Percentiles rank a stretch among this genome's conserved stretches.
Evolutionary conservation across 208 protist species (phyloP).

Genomic region (Leishmania aethiopica): DNA sequence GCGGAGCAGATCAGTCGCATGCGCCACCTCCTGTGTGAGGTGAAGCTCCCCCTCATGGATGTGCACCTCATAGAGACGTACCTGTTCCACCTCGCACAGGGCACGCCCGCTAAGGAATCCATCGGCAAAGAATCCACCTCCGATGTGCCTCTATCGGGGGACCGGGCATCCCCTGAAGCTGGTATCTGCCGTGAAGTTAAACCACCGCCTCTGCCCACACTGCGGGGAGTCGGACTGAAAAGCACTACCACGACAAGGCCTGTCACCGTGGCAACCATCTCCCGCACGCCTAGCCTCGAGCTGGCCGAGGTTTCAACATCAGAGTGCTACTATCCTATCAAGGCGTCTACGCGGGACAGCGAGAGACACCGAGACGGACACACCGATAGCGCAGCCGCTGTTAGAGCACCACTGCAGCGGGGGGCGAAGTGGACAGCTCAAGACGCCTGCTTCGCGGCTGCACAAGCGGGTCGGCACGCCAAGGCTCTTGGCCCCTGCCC

Average conservation of each 20-base stretch:
- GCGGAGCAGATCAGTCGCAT: slow-evolving; percentile 6
- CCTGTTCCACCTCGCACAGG: neutral
- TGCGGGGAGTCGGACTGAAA: neutral
- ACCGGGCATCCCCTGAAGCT: neutral
- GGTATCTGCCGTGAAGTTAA: neutral
- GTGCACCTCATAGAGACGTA: slow-evolving; percentile 5
- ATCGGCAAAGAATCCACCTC: neutral
- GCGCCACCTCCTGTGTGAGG: slow-evolving; percentile 9
- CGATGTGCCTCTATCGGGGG: neutral
- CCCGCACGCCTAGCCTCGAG: neutral
- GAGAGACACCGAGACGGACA: neutral
- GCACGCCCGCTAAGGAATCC: neutral
- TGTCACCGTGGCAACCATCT: neutral
- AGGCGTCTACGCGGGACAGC: neutral
- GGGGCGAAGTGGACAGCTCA: neutral
- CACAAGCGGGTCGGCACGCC: neutral
- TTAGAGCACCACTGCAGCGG: neutral
- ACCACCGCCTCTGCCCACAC: neutral
- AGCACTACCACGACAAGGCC: neutral
- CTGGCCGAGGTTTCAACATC: neutral
- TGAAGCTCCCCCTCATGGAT: slow-evolving; percentile 26
- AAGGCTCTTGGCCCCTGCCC: neutral
- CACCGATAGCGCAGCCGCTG: neutral
- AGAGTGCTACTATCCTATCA: neutral
- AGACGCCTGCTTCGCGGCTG: neutral